These are phyloP conservation scores for Mitragyna speciosa DNA, from an alignment of 257 asterid genomes.

Conservation along the genomic window DNA sequence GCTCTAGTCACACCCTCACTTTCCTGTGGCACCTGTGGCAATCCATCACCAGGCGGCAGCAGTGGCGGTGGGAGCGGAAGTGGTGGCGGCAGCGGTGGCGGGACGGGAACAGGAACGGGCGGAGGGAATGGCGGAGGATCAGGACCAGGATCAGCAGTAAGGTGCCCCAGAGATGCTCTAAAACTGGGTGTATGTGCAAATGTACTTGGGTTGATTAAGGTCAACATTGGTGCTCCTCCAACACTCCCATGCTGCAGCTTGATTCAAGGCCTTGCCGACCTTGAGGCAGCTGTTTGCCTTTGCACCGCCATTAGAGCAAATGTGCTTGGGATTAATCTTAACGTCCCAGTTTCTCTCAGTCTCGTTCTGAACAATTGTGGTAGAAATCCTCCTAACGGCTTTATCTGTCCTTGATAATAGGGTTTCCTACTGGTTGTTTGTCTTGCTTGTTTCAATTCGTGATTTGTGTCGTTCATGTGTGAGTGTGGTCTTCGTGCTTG, in stretches of 20 bases:
- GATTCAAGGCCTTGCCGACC: neutral
- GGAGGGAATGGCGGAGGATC: neutral
- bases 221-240: neutral
- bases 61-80: neutral
- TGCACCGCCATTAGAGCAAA: neutral
- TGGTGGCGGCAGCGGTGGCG: neutral
- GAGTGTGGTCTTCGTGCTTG: neutral
- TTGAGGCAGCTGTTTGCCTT: neutral
- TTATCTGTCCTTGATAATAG: neutral
- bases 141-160: neutral
- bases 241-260: neutral
- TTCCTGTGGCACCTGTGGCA: neutral
- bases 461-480: neutral
- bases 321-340: neutral
- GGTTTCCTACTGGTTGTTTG: neutral
- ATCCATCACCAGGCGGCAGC: neutral
- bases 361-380: neutral
- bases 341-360: neutral
- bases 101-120: neutral
- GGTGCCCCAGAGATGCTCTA: constrained; percentile 1
- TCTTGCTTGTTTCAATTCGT: neutral
- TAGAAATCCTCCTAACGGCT: neutral
- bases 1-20: neutral
- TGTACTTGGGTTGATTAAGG: neutral
- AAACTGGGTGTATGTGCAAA: neutral